Base-by-base conservation (phyloP, 129 eudicot species). In the Silybum marianum region DNA sequence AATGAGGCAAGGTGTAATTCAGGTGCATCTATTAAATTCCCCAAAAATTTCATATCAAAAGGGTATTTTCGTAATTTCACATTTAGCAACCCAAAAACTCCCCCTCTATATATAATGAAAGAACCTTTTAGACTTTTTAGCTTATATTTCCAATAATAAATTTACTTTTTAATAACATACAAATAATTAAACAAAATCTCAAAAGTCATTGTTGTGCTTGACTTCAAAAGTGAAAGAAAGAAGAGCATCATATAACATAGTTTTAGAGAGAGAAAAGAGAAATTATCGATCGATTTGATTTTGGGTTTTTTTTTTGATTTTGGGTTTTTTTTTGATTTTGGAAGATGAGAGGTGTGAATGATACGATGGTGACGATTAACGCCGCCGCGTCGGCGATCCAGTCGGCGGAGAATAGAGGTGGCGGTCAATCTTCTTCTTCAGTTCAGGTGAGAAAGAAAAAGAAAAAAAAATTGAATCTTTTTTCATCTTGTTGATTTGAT, bases 171-270 rank as follows among this genome's bases (percentile, higher is more conserved):
- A n/a, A n/a, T 40, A 8, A 62, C 83, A 83, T 51, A 83, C 83
- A 89, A 84, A 78, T 71, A 77, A 87, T 81, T 69, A 75, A 25
- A 77, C 79, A 83, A 84, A 81, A 87, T 76, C 86, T 83, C 74
- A 28, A 32, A 81, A 91, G 90, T 88, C 97, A 81, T 85, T 85
- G 92, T 92, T 86, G 89, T 94, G 93, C 89, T 90, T 94, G 98
- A 94, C 97, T 90, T 87, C 84, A 44, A 89, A 82, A 84, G 77
- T 84, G 74, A 66, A 81, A 30, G 78, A 28, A 28, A 40, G 60
- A 65, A 66, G 16, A 24, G 6, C 62, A 48, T 6, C 75, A 70
- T 28, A 80, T 44, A 54, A 14, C 58, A 46, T 10, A 11, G 46
- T 74, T 26, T 58, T 6, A 38, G 42, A 38, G 42, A 38, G 9